phyloP scores from a whole-genome alignment of 345 rosid species.

The Sisymbrium altissimum region DNA sequence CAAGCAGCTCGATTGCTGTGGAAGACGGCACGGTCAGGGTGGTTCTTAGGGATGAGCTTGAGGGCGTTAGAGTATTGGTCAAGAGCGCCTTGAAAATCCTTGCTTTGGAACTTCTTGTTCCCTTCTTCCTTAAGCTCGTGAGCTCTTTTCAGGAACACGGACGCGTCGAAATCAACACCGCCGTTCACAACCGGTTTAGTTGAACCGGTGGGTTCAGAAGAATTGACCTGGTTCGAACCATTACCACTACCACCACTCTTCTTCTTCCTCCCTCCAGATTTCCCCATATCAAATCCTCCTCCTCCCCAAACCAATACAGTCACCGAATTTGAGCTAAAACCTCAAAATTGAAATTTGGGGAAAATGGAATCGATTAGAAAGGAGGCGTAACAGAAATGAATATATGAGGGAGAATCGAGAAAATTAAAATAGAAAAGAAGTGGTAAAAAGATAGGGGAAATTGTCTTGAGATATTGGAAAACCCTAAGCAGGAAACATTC shows the following conservation, averaged over 20 bases:
- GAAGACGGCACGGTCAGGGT: slow-evolving; percentile 85
- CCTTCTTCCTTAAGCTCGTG: slow-evolving; percentile 98
- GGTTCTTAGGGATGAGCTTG: slow-evolving; percentile 64
- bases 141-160: slow-evolving; percentile 70
- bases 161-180: slow-evolving; percentile 59
- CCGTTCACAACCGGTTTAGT: slow-evolving; percentile 51
- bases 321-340: too few species aligned
- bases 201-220: slow-evolving; percentile 33
- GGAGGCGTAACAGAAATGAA: too few species aligned
- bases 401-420: too few species aligned
- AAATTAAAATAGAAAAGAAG: too few species aligned
- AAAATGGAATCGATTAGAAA: too few species aligned
- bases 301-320: not conserved
- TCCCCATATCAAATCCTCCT: slow-evolving; percentile 53
- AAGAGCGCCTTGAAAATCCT: slow-evolving; percentile 80
- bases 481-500: too few species aligned
- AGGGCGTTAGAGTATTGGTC: slow-evolving; percentile 76
- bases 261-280: slow-evolving; percentile 83
- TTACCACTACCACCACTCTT: slow-evolving; percentile 29
- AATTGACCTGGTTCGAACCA: slow-evolving; percentile 45
- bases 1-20: slow-evolving; percentile 75
- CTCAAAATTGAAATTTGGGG: too few species aligned
- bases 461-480: too few species aligned
- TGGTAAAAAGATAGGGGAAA: too few species aligned
- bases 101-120: slow-evolving; percentile 70